Percentiles rank a stretch among this genome's conserved stretches.
Evolutionary conservation across 2,329 filamentous ascomycete species (phyloP).

Genomic region (Waltergamsia citrina): DNA sequence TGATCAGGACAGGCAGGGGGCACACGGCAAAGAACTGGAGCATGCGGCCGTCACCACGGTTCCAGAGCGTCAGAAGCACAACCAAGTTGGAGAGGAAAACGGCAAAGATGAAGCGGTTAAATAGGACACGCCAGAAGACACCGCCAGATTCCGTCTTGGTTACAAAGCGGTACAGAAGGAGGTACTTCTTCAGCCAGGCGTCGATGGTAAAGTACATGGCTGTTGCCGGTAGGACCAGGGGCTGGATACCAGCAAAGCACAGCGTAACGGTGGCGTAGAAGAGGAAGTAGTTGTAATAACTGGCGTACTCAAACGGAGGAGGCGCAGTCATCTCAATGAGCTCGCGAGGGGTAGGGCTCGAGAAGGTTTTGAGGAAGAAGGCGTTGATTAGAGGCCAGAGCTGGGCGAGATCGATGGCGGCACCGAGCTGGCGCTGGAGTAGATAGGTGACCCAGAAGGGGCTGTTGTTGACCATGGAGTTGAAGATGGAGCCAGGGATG

Average conservation of each 20-base stretch:
- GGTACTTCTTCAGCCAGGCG: constrained; percentile 87
- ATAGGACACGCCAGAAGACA: constrained; percentile 82
- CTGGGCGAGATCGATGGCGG: constrained; percentile 89
- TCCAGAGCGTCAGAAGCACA: constrained; percentile 66
- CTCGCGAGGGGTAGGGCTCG: constrained; percentile 80
- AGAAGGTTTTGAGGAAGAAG: constrained; percentile 76
- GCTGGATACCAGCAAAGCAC: constrained; percentile 77
- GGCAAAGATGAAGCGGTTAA: constrained; percentile 86
- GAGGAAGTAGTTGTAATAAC: constrained; percentile 96
- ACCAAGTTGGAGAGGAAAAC: constrained; percentile 70
- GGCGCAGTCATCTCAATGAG: constrained; percentile 90
- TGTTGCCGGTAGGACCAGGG: constrained; percentile 75
- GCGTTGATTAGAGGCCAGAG: constrained; percentile 75
- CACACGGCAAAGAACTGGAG: constrained; percentile 55
- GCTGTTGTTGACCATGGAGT: constrained; percentile 71
- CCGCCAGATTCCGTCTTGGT: constrained; percentile 96
- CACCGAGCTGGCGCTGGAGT: constrained; percentile 84
- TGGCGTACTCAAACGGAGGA: constrained; percentile 86
- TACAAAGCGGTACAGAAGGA: constrained; percentile 87
- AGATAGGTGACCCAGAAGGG: constrained; percentile 94
- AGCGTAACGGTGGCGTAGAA: constrained; percentile 88
- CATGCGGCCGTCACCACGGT: constrained; percentile 52
- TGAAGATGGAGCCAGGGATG: constrained; percentile 55
- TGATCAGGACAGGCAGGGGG: constrained; percentile 69
- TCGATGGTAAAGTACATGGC: constrained; percentile 87